Evolutionary conservation across 2,329 filamentous ascomycete species (phyloP).

Genomic region (Paecilomyces sp.): DNA sequence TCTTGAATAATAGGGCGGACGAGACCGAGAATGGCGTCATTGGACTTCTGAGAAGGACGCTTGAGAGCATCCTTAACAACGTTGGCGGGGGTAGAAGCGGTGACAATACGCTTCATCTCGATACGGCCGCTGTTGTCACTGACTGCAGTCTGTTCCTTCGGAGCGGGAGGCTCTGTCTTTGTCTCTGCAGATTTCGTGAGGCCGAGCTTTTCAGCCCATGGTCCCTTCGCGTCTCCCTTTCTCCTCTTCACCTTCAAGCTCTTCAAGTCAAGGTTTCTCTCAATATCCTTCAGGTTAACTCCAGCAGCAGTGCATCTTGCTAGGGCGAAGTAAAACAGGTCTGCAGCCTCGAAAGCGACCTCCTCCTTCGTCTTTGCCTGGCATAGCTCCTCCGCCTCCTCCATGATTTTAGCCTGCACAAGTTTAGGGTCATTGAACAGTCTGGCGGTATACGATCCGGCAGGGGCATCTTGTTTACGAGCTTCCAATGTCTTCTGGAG

Average conservation of each 20-base stretch:
- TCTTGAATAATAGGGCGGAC: conserved; percentile 88
- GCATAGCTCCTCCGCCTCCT: conserved; percentile 93
- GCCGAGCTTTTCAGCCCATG: conserved; percentile 79
- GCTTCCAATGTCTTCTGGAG: conserved; percentile 81
- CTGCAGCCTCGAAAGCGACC: conserved; percentile 88
- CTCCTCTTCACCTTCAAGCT: conserved; percentile 90
- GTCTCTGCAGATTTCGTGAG: conserved; percentile 39
- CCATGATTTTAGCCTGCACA: conserved; percentile 92
- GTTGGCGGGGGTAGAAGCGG: conserved; percentile 54
- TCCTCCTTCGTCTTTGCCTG: conserved; percentile 75
- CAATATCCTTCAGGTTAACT: conserved; percentile 80
- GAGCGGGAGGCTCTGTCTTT: conserved; percentile 25
- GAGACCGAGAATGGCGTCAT: conserved; percentile 87
- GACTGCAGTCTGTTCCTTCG: conserved; percentile 38
- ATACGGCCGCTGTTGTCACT: conserved; percentile 58
- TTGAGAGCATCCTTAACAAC: conserved; percentile 70
- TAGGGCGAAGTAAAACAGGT: conserved; percentile 91
- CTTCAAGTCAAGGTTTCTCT: conserved; percentile 88
- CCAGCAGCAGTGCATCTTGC: conserved; percentile 82
- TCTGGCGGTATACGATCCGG: conserved; percentile 86
- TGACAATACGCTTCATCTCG: conserved; percentile 72
- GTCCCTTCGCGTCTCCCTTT: conserved; percentile 87
- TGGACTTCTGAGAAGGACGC: conserved; percentile 86
- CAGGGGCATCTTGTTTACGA: conserved; percentile 74
- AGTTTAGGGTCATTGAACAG: conserved; percentile 89